Evolutionary conservation across 805 yeast genomes (phyloP), one percentile per base, ranked within the genome.

Genomic region (Priceomyces carsonii): DNA sequence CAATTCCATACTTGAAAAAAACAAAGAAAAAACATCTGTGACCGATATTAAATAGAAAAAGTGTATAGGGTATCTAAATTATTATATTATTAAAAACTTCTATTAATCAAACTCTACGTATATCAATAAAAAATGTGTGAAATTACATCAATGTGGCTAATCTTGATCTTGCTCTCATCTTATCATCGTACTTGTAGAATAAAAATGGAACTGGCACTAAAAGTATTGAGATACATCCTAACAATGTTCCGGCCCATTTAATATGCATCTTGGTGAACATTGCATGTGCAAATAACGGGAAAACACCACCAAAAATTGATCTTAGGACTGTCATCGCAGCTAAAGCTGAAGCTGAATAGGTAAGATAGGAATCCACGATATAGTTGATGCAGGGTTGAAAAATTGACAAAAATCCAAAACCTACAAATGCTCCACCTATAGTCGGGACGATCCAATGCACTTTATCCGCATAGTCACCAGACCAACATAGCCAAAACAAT

Each of bases 401-500:
- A 28, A 73, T 66, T 29, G 68, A 62, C 25, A 76, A 53, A 40
- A 75, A 65, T 3, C 79, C 80, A 39, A 39, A 40, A 3, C 58
- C 59, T 24, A 48, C 35, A 31, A 42, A 44, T 1, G 59, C 48
- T 1, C 74, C 74, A 26, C 71, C 62, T n/a, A 69, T 43, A 5
- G 58, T 60, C 3, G 74, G 61, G 5, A 77, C 80, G 18, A 77
- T 78, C 87, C 88, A 86, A 51, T 80, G 93, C 18, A 83, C 75
- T 8, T 58, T 56, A 18, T 78, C 55, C 29, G 73, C 80, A 57
- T 80, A 85, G 42, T 78, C 73, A 52, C 93, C 95, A 4, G 88
- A 66, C 95, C 95, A 86, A 36, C 82, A 73, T 55, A 86, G 69
- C 91, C 93, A 82, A 47, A 86, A 66, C 42, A 86, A 61, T 31